Evolutionary conservation across 768 basidiomycete genomes (phyloP), one percentile per base, ranked within the genome.

Genomic region (Boletellus sp.): DNA sequence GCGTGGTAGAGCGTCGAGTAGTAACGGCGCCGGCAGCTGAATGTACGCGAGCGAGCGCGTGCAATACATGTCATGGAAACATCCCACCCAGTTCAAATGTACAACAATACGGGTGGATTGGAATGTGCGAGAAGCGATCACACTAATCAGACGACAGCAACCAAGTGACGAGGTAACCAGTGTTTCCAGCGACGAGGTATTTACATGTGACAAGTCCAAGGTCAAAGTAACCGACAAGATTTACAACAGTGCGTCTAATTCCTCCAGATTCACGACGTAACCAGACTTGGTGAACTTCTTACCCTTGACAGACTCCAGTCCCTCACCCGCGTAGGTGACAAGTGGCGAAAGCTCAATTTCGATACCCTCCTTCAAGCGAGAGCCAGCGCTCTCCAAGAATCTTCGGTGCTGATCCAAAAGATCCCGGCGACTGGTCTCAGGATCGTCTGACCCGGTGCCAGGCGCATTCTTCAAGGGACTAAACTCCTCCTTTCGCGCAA

Each of bases 401-500:
- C 89, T 77, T 63, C 70, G 79, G 65, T 97, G 92, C 72, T 96
- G 93, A 24, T 84, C 79, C 46, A 97, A 78, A 42, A 99, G 75
- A 71, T 98, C 95, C 35, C 83, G 78, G 40, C 94, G 80, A 59
- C 92, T 94, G 26, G 96, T 96, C 50, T 85, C 83, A 15, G 94
- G 89, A 64, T 92, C 86, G 65, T 98, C 95, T 15, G 88, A 76
- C 22, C 87, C 87, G 0, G 90, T 88, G 1, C 94, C 94, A 1
- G 94, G 93, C 8, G 94, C 95, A 62, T 99, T 99, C 77, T 99
- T 99, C 67, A 99, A 70, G 32, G 95, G 95, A 55, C 90, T 94
- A 61, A 99, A 99, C 71, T 98, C 95, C 52, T 95, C 90, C 51
- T 77, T 75, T 48, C 96, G 75, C 44, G 81, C 80, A 38, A 96